These are phyloP conservation scores for Carex scoparia DNA, from an alignment of 176 grass and related monocot genomes.

Conservation along the genomic window DNA sequence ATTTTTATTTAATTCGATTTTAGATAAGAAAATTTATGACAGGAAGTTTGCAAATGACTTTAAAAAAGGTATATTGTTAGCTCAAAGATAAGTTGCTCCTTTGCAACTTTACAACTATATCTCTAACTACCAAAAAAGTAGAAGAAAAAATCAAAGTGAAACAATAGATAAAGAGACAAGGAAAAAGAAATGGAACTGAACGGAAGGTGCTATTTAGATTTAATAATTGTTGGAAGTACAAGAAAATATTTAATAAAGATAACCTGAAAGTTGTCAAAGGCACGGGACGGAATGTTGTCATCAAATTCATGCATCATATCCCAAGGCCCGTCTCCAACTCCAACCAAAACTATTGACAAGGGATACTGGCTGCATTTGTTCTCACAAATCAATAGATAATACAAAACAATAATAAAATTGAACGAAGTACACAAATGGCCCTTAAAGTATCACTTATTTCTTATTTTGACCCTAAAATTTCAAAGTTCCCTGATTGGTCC, in stretches of 20 bases:
- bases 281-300: slow-evolving; percentile 88
- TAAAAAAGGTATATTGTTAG: not conserved
- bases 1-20: not conserved
- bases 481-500: not conserved
- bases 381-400: slow-evolving; percentile 11
- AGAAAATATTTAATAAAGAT: slow-evolving; percentile 8
- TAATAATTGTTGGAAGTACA: not conserved
- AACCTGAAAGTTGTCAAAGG: slow-evolving; percentile 99
- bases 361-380: slow-evolving; percentile 59
- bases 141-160: not conserved
- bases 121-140: not conserved
- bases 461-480: not conserved
- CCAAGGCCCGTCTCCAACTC: slow-evolving; percentile 98
- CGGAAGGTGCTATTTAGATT: not conserved
- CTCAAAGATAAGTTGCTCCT: not conserved
- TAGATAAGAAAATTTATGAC: not conserved
- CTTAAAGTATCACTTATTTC: not conserved
- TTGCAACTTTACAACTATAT: not conserved
- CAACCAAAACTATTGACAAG: slow-evolving; percentile 91
- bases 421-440: not conserved
- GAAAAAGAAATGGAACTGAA: not conserved
- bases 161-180: not conserved
- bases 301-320: slow-evolving; percentile 99
- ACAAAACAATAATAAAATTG: not conserved
- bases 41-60: not conserved